Percentiles rank a stretch among this genome's conserved stretches.
Conservation (phyloP, 257 asterid species). For the Fraxinus cuspidata region DNA sequence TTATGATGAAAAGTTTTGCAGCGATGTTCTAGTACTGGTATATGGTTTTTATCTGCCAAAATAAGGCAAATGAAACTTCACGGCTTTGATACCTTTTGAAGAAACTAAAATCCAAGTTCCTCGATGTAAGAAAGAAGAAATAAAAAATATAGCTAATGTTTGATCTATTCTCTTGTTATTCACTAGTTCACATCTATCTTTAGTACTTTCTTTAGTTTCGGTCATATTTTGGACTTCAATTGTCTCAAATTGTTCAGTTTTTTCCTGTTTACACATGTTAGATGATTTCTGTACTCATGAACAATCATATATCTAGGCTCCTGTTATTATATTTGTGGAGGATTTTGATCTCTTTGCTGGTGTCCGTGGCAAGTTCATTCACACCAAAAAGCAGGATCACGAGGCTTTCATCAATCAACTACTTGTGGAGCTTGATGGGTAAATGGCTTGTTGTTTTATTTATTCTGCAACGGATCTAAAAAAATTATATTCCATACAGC, state of each 20-base stretch:
- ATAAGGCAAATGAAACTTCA: slow-evolving; percentile 11
- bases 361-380: slow-evolving; percentile 85
- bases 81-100: not conserved
- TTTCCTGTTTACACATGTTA: slow-evolving; percentile 20
- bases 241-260: slow-evolving; percentile 13
- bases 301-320: slow-evolving; percentile 63
- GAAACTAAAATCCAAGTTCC: slow-evolving; percentile 10
- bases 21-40: not conserved
- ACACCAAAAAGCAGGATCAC: slow-evolving; percentile 91
- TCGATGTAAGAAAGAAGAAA: not conserved
- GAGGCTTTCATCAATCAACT: slow-evolving; percentile 99
- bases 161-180: slow-evolving; percentile 6
- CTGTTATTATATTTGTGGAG: slow-evolving; percentile 96
- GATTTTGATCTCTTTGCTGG: slow-evolving; percentile 99
- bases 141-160: slow-evolving; percentile 3
- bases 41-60: slow-evolving; percentile 11
- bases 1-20: not conserved
- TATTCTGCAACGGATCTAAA: slow-evolving; percentile 10
- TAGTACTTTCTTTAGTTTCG: not conserved
- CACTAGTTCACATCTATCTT: not conserved
- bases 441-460: slow-evolving; percentile 25
- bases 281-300: slow-evolving; percentile 28
- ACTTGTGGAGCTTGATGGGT: slow-evolving; percentile 99
- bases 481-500: not conserved
- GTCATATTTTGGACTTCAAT: slow-evolving; percentile 4